Conservation (phyloP, 257 asterid genomes). For the Solanum microdontum region DNA sequence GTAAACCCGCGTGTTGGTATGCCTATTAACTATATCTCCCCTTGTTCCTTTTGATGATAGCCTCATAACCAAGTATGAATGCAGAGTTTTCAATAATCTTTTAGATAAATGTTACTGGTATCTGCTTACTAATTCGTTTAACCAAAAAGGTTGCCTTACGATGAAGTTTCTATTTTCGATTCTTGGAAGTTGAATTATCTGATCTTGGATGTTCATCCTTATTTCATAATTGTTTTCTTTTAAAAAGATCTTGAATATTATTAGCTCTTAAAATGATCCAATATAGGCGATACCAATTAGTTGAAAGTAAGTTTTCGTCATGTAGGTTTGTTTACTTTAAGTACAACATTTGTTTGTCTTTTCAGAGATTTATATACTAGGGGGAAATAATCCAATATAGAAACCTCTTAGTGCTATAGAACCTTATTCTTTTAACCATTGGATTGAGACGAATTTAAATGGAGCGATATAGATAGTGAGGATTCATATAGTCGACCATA, state of each 20-base stretch:
- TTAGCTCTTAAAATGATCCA: neutral
- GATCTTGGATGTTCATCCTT: neutral
- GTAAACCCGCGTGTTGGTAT: constrained; percentile 61
- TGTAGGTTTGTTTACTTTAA: neutral
- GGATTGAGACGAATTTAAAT: neutral
- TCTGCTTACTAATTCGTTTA: too few relatives aligned
- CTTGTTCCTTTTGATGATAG: neutral
- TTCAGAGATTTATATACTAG: neutral
- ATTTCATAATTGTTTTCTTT: neutral
- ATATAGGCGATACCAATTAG: neutral
- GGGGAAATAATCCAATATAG: neutral
- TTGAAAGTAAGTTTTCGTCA: neutral
- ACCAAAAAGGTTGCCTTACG: neutral
- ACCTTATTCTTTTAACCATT: neutral
- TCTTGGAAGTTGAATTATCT: too few relatives aligned
- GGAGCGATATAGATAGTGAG: neutral
- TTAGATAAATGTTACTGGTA: too few relatives aligned
- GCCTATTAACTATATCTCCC: neutral
- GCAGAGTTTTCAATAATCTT: neutral
- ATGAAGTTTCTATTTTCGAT: neutral
- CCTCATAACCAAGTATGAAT: neutral
- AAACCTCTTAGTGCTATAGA: neutral
- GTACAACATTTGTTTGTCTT: neutral
- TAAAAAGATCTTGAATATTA: neutral
- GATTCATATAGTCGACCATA: neutral